Evolutionary conservation across 345 rosid species (phyloP), one percentile per base, ranked within the genome.

Genomic region (Sisymbrium altissimum): DNA sequence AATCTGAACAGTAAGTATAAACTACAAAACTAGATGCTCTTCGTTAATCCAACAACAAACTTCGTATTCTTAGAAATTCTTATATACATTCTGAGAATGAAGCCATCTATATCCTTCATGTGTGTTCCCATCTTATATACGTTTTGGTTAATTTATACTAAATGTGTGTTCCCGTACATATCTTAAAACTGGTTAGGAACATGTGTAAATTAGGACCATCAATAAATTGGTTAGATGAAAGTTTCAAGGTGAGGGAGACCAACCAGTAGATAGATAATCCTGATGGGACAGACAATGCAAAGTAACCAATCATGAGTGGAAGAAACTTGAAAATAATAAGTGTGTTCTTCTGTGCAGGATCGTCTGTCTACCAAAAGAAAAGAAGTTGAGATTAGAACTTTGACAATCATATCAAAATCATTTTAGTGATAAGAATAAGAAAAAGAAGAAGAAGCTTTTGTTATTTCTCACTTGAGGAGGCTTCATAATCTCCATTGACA

Each of bases 401-500:
- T 48, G 9, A 46, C 53, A 56, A 64, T 32, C 18, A 39, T 10
- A 70, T n/a, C 33, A 45, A 9, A n/a, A 61, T 6, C 40, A 14
- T 11, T 40, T 25, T 0, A 48, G 32, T 17, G 3, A 19, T 29
- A 23, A 1, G 29, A 49, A 9, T 0, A 23, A 27, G 25, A 48
- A 8, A 0, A 1, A 35, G 55, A 39, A 59, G 17, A 71, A 61
- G 70, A 55, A 59, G 64, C 14, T n/a, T 48, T 6, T 61, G 23
- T 11, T 23, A 33, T 64, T 54, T 79, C 87, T 80, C 62, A 90
- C 99, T 89, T 95, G 97, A 69, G 99, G 97, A 71, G 99, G 97
- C 81, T 95, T 95, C 99, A 95, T 95, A 66, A 95, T 79, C 84
- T 95, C 99, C 99, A 95, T 95, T 4, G 99, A 95, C 39, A 87